Conservation (phyloP, 2,329 filamentous ascomycete genomes). For the Paecilomyces niveus region DNA sequence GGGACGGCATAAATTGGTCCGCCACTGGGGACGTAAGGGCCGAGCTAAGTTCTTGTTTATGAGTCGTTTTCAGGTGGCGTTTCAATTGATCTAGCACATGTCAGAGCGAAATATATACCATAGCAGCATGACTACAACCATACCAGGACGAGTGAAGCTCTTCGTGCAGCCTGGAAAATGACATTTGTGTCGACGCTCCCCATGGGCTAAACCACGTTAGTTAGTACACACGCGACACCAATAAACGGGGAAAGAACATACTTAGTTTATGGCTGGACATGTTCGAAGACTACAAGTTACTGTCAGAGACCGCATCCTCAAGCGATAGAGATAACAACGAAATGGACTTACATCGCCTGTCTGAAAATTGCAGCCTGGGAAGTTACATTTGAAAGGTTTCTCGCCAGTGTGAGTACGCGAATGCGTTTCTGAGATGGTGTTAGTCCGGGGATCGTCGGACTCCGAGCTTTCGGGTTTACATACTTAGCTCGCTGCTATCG, state of each 20-base stretch:
- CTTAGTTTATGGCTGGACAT: slow-evolving; percentile 40
- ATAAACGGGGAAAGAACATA: slow-evolving; percentile 14
- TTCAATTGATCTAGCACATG: slow-evolving; percentile 31
- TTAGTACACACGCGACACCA: slow-evolving; percentile 7
- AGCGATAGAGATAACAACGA: neutral
- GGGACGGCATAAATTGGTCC: slow-evolving; percentile 14
- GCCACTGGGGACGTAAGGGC: slow-evolving; percentile 16
- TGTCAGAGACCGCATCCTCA: neutral
- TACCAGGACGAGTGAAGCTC: slow-evolving; percentile 39
- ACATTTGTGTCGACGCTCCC: slow-evolving; percentile 37
- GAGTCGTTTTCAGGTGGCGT: slow-evolving; percentile 31
- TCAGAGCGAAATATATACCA: neutral
- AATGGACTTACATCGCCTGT: slow-evolving; percentile 33
- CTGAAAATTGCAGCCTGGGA: slow-evolving; percentile 35
- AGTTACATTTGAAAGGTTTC: slow-evolving; percentile 37
- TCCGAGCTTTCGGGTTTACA: slow-evolving; percentile 5
- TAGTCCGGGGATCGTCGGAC: slow-evolving; percentile 7
- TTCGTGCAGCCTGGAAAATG: slow-evolving; percentile 31
- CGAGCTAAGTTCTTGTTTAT: slow-evolving; percentile 19
- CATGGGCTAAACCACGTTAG: slow-evolving; percentile 24
- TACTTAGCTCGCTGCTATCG: slow-evolving; percentile 39
- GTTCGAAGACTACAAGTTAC: slow-evolving; percentile 30
- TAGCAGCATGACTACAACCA: slow-evolving; percentile 2
- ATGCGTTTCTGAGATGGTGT: slow-evolving; percentile 32
- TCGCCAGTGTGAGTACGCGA: slow-evolving; percentile 36